Evolutionary conservation across 1,139 yeast genomes (phyloP).

Genomic region (Lodderomyces elongisporus): DNA sequence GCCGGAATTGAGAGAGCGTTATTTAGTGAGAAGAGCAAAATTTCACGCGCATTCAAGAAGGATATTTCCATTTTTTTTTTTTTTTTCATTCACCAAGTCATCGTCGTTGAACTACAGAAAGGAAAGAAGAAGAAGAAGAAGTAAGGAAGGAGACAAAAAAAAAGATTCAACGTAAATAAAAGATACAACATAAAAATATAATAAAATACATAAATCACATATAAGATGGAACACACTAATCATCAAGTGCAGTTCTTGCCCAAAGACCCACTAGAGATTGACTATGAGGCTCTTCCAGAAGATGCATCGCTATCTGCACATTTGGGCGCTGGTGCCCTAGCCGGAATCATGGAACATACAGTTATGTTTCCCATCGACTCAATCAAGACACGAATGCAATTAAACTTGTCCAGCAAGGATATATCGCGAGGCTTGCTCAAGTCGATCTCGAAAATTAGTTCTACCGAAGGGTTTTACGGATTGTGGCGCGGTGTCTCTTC

Average conservation of each 20-base stretch:
- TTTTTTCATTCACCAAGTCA: too few relatives aligned
- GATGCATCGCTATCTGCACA: conserved; percentile 81
- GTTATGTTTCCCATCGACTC: conserved; percentile 97
- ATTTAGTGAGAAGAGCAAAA: too few relatives aligned
- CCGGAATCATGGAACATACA: conserved; percentile 97
- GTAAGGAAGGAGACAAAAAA: too few relatives aligned
- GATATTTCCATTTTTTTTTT: too few relatives aligned
- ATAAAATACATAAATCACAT: too few relatives aligned
- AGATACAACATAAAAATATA: too few relatives aligned
- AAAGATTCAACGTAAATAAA: too few relatives aligned
- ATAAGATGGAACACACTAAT: conserved; percentile 10
- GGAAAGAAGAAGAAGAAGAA: too few relatives aligned
- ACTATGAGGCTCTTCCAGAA: conserved; percentile 89
- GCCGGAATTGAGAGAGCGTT: too few relatives aligned
- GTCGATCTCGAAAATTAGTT: conserved; percentile 68
- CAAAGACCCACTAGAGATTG: conserved; percentile 47
- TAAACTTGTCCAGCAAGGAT: conserved; percentile 40
- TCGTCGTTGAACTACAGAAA: too few relatives aligned
- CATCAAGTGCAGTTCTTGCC: conserved; percentile 16
- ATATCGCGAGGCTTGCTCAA: conserved; percentile 42
- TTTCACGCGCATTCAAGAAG: too few relatives aligned
- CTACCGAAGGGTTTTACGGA: conserved; percentile 87
- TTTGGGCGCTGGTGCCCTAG: conserved; percentile 89
- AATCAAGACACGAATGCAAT: conserved; percentile 93
- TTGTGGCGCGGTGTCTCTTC: conserved; percentile 95